Evolutionary conservation across 2,329 filamentous ascomycete genomes (phyloP).

Genomic region (Stylonectria norvegica): DNA sequence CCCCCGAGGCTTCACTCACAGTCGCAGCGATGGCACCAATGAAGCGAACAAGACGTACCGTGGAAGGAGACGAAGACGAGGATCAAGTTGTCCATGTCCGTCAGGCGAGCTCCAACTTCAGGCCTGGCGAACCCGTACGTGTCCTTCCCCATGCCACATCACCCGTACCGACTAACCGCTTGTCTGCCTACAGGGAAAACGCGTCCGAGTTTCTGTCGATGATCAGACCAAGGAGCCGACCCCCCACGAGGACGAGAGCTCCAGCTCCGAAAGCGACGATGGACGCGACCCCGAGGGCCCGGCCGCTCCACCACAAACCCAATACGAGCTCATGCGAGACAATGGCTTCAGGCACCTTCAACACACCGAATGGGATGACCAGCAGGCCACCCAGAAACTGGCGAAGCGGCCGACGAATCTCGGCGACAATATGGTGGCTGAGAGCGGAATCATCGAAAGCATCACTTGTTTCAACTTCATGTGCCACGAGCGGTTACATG

Average conservation of each 20-base stretch:
- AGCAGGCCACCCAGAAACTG: slow-evolving; percentile 62
- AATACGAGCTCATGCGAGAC: slow-evolving; percentile 61
- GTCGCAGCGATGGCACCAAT: slow-evolving; percentile 27
- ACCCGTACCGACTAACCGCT: slow-evolving; percentile 1
- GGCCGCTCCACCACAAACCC: slow-evolving; percentile 48
- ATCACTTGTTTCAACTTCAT: slow-evolving; percentile 92
- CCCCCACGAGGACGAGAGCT: slow-evolving; percentile 24
- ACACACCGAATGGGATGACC: slow-evolving; percentile 57
- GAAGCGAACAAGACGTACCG: slow-evolving; percentile 43
- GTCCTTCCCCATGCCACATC: slow-evolving; percentile 20
- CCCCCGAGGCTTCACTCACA: too few relatives aligned
- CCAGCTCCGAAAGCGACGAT: slow-evolving; percentile 31
- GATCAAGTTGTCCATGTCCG: slow-evolving; percentile 31
- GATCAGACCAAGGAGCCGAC: slow-evolving; percentile 14
- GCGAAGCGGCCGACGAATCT: slow-evolving; percentile 46
- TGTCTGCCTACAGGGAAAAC: slow-evolving; percentile 28
- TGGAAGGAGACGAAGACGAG: slow-evolving; percentile 34
- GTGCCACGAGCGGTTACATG: slow-evolving; percentile 81
- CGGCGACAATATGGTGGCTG: slow-evolving; percentile 69
- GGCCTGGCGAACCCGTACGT: slow-evolving; percentile 30
- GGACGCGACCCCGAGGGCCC: slow-evolving; percentile 26
- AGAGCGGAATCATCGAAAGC: slow-evolving; percentile 83
- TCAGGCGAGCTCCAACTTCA: slow-evolving; percentile 41
- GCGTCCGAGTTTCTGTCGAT: slow-evolving; percentile 32
- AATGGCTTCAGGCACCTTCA: slow-evolving; percentile 56